Evolutionary conservation across 768 basidiomycete species (phyloP).

Genomic region (Leccinum variicolor): DNA sequence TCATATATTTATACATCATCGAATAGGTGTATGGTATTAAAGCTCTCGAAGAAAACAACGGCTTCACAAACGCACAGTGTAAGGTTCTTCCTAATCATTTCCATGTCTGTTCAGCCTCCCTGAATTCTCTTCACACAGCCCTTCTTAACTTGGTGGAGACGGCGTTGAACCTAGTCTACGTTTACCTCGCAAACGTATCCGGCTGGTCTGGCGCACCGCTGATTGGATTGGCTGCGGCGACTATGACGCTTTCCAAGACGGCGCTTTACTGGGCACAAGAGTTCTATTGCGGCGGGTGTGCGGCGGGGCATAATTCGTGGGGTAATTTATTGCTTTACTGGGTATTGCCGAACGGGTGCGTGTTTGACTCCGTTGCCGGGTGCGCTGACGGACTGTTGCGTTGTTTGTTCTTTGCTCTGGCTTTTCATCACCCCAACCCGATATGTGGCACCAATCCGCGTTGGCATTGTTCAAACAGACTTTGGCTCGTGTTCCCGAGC

Average conservation of each 20-base stretch:
- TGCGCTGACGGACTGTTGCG: conserved; percentile 2
- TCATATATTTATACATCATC: conserved; percentile 24
- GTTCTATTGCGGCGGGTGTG: conserved; percentile 70
- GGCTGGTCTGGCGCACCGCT: conserved; percentile 65
- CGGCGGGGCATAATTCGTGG: conserved; percentile 68
- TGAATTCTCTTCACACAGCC: conserved; percentile 40
- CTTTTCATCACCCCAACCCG: not conserved
- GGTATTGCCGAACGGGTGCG: conserved; percentile 79
- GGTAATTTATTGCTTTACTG: conserved; percentile 54
- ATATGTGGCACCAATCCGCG: not conserved
- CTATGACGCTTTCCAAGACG: conserved; percentile 87
- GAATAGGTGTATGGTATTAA: conserved; percentile 68
- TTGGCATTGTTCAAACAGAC: conserved; percentile 33
- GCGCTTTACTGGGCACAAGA: conserved; percentile 80
- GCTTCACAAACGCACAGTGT: conserved; percentile 89
- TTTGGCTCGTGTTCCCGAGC: conserved; percentile 76
- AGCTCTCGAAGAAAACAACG: conserved; percentile 60
- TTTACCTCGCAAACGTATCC: conserved; percentile 68
- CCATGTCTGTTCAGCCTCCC: not conserved
- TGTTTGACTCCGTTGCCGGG: not conserved
- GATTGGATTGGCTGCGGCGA: conserved; percentile 65
- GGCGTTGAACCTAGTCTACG: conserved; percentile 65
- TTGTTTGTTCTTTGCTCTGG: not conserved
- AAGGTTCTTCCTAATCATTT: conserved; percentile 19
- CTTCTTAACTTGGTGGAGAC: conserved; percentile 79